Base-by-base conservation (phyloP, 768 basidiomycete species). In the Boletus tylopilopsis region DNA sequence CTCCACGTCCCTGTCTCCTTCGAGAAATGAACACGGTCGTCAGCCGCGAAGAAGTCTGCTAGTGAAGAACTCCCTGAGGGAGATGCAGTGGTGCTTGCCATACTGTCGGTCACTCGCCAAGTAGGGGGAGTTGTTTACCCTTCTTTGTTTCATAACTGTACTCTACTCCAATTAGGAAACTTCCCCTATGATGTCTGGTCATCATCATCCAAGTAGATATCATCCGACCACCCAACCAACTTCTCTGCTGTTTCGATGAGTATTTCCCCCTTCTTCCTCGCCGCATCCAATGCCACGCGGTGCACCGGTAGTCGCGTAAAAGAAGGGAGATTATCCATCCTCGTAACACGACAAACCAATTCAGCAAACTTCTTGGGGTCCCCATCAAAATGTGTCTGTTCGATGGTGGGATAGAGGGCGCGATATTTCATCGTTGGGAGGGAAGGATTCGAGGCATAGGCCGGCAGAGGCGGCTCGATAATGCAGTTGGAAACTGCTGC, bases 11-110 rank as follows among this genome's bases (percentile, higher is more conserved):
- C 79, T 5, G 82, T 73, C 35, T 76, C 75, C 60, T 78, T 85
- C 45, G 87, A 86, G 65, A 87, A 90, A 69, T 92, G 86, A 12
- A 94, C 80, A 53, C 80, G 82, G 50, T 87, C 87, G 70, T 96
- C 93, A 35, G 80, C 74, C 42, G 82, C 85, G 66, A 95, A 94
- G 22, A 71, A 70, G 56, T 77, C 77, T 45, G 74, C 72, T 45
- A n/a, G n/a, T n/a, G 78, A 77, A 35, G 82, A 77, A 38, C 77
- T 80, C 39, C 73, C 71, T 37, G 76, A 70, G 32, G 74, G 69
- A 66, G 81, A 71, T 70, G 77, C 73, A 49, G 70, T 74, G 63
- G 40, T 19, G 53, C 46, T 45, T 24, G 68, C 53, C 68, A 70
- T 68, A 22, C 5, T 45, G 42, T 43, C 25, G 33, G 25, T 30